Conservation (phyloP, 306 rosid species). For the Medicago lupulina region DNA sequence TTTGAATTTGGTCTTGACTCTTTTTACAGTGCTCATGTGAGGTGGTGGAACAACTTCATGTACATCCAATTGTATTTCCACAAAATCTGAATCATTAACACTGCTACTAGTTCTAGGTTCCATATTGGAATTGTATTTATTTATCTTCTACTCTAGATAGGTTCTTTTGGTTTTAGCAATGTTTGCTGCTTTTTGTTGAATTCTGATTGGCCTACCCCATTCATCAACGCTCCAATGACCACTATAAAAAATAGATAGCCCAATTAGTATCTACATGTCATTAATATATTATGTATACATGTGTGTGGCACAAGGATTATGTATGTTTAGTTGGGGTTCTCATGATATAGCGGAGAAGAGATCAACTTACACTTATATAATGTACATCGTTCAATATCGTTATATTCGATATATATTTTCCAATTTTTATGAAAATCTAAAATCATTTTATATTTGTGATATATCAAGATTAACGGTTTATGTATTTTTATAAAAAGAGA, state of each 20-base stretch:
- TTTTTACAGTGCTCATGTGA: conserved; percentile 48
- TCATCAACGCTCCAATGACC: conserved; percentile 12
- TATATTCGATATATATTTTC: too few relatives aligned
- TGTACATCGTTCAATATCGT: too few relatives aligned
- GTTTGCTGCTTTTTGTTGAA: conserved; percentile 12
- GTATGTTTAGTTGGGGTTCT: neutral
- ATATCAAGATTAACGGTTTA: too few relatives aligned
- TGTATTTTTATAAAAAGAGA: too few relatives aligned
- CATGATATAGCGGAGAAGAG: too few relatives aligned
- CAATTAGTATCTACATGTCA: neutral
- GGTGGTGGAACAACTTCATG: conserved; percentile 82
- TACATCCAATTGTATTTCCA: conserved; percentile 50
- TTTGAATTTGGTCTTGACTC: conserved; percentile 56
- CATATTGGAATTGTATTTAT: neutral
- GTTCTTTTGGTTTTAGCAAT: conserved; percentile 24
- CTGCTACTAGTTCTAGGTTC: neutral
- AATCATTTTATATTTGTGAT: too few relatives aligned
- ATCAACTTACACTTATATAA: too few relatives aligned
- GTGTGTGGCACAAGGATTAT: neutral
- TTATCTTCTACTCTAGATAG: neutral
- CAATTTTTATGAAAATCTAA: too few relatives aligned
- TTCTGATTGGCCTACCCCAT: conserved; percentile 19
- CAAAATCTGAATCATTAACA: conserved; percentile 20
- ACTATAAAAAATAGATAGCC: neutral
- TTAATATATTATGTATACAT: neutral